A percentile compares a stretch with the other conserved stretches of the same genome.
Evolutionary conservation across 2,329 filamentous ascomycete genomes (phyloP).

Genomic region (Ophiostoma sp.): DNA sequence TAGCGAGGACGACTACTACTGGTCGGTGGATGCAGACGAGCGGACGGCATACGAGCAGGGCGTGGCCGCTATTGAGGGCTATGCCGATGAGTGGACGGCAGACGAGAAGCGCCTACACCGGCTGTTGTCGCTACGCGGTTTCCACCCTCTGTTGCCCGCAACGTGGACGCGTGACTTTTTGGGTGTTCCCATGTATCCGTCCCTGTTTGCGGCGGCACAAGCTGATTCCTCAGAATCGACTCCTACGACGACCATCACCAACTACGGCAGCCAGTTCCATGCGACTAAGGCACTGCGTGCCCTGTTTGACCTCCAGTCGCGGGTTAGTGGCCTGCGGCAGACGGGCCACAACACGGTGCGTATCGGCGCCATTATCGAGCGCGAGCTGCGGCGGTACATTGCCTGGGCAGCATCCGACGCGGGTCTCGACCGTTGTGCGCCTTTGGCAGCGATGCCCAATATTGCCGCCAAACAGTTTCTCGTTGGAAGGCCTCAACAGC

Average conservation of each 20-base stretch:
- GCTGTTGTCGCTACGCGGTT: slow-evolving; percentile 39
- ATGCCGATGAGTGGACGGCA: slow-evolving; percentile 34
- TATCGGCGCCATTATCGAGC: slow-evolving; percentile 36
- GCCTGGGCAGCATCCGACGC: slow-evolving; percentile 38
- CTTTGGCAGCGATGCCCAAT: slow-evolving; percentile 42
- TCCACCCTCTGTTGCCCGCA: slow-evolving; percentile 39
- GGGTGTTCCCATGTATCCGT: slow-evolving; percentile 38
- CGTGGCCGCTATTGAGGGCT: slow-evolving; percentile 27
- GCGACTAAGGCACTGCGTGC: slow-evolving; percentile 39
- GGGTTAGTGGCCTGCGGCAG: slow-evolving; percentile 38
- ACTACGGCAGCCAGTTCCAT: slow-evolving; percentile 35
- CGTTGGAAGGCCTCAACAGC: neutral
- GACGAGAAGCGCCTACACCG: slow-evolving; percentile 39
- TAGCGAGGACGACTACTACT: slow-evolving; percentile 27
- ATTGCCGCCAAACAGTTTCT: slow-evolving; percentile 30
- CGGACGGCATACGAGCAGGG: slow-evolving; percentile 30
- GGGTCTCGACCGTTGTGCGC: slow-evolving; percentile 32
- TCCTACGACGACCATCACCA: slow-evolving; percentile 33
- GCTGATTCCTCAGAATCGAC: slow-evolving; percentile 21
- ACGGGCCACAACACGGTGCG: slow-evolving; percentile 33
- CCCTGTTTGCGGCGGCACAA: slow-evolving; percentile 36
- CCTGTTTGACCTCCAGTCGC: slow-evolving; percentile 39
- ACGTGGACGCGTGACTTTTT: slow-evolving; percentile 38
- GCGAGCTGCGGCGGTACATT: slow-evolving; percentile 37
- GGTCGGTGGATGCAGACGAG: slow-evolving; percentile 30